Evolutionary conservation across 2,329 filamentous ascomycete genomes (phyloP).

Genomic region (Fusarium sp.): DNA sequence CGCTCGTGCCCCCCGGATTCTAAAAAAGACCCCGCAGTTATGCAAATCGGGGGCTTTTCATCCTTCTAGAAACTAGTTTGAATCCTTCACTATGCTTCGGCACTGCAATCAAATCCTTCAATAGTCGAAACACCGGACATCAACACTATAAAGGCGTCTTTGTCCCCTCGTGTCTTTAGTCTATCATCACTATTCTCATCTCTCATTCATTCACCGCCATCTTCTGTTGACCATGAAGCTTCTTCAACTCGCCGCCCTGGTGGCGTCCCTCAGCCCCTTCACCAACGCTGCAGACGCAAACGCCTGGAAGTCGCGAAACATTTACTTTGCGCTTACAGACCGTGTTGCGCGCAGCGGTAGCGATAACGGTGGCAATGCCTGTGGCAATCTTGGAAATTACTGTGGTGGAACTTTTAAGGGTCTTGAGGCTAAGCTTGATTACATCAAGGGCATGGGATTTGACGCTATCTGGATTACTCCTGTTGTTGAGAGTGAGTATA

Average conservation of each 20-base stretch:
- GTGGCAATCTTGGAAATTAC: slow-evolving; percentile 58
- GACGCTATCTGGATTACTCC: slow-evolving; percentile 70
- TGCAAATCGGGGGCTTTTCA: slow-evolving; percentile 1
- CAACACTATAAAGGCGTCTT: not conserved
- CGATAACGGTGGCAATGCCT: slow-evolving; percentile 57
- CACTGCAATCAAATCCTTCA: slow-evolving; percentile 29
- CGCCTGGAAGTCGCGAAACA: slow-evolving; percentile 64
- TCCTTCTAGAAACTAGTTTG: slow-evolving; percentile 1
- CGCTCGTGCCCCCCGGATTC: slow-evolving; percentile 14
- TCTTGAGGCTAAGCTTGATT: slow-evolving; percentile 68
- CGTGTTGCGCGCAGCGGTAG: slow-evolving; percentile 60
- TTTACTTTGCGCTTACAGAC: slow-evolving; percentile 69
- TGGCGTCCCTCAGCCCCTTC: slow-evolving; percentile 13
- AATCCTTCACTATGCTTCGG: not conserved
- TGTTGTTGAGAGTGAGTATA: slow-evolving; percentile 57
- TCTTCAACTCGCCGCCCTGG: slow-evolving; percentile 11
- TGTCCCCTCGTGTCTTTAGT: too few relatives aligned
- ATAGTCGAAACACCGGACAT: not conserved
- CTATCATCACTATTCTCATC: not conserved
- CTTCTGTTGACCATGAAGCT: slow-evolving; percentile 17
- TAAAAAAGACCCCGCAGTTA: slow-evolving; percentile 26
- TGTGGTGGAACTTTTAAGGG: slow-evolving; percentile 72
- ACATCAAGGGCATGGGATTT: slow-evolving; percentile 71
- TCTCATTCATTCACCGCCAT: not conserved
- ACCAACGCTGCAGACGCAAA: slow-evolving; percentile 48